Evolutionary conservation across 495 filamentous ascomycete species (phyloP).

Genomic region (Penicillium alfredii): DNA sequence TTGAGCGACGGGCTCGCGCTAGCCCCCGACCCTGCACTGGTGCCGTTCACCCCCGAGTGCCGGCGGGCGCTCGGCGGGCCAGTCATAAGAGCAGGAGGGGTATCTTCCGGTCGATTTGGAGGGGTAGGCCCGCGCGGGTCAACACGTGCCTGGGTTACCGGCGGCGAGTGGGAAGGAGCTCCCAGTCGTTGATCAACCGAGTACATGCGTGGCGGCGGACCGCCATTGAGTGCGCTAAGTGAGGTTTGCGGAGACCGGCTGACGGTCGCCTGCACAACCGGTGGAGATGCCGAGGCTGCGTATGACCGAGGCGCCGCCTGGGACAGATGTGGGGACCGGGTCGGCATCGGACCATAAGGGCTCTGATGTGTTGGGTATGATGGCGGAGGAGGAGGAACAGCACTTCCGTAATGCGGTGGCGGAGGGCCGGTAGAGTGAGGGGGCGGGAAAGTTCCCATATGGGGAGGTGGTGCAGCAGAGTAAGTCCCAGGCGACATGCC

Average conservation of each 20-base stretch:
- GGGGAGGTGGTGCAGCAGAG: conserved; percentile 20
- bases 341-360: conserved; percentile 35
- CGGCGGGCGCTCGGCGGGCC: conserved; percentile 24
- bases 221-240: conserved; percentile 34
- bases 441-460: conserved; percentile 30
- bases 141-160: conserved; percentile 29
- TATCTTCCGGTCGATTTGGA: conserved; percentile 31
- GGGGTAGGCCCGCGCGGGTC: conserved; percentile 32
- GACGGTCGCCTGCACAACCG: conserved; percentile 37
- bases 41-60: conserved; percentile 31
- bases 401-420: conserved; percentile 27
- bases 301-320: conserved; percentile 34
- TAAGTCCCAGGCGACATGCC: conserved; percentile 31
- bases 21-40: conserved; percentile 41
- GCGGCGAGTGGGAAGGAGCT: conserved; percentile 34
- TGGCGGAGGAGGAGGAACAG: conserved; percentile 34
- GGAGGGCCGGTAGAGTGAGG: conserved; percentile 27
- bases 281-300: conserved; percentile 44
- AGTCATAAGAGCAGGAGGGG: conserved; percentile 20
- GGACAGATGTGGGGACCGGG: conserved; percentile 37
- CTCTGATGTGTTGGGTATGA: conserved; percentile 36
- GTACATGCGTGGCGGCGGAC: conserved; percentile 32
- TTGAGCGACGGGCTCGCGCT: conserved; percentile 72
- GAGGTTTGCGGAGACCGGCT: conserved; percentile 39
- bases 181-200: conserved; percentile 32